Base-by-base conservation (phyloP, 2,329 filamentous ascomycete species). In the Talaromyces sp. region DNA sequence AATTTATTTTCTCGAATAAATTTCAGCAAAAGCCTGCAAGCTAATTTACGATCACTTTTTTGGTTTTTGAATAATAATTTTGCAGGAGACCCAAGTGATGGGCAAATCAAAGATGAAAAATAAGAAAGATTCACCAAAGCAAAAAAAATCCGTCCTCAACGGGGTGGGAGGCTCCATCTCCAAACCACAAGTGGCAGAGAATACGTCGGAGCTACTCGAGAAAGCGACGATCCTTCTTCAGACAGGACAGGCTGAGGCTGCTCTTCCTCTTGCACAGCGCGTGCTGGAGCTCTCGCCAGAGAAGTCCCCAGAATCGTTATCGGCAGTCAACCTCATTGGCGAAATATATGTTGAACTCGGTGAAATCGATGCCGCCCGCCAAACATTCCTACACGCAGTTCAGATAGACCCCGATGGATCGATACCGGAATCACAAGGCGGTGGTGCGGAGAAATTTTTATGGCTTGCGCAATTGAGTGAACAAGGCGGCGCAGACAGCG, bases 361-460 rank as follows among this genome's bases (percentile, higher is more conserved):
- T 64, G 90, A 97, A 51, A 82, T 90, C 58, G 89, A 93, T 58
- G 78, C 84, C 17, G 93, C 93, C 49, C 83, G 89, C 62, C 77
- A 81, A 53, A 88, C 86, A 69, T 96, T 97, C 69, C 74, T 86
- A 62, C 81, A 84, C 52, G 91, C 95, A 0, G 89, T 89, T 41
- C 79, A 82, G 58, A 82, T 95, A 38, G 95, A 99, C 72, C 82
- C 87, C 26, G 85, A 93, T 60, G 95, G 93, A 19, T 76, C 80
- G 43, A 78, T 86, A 62, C 84, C 88, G 19, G 89, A 91, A 69
- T 83, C 85, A 43, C 74, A 87, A 56, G 93, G 92, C 55, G 91
- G 91, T 29, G 93, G 93, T 0, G 86, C 92, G 0, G 93, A 98
- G 71, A 98, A 97, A 78, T 98, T 97, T 71, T 78, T 98, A 55